Conservation (phyloP, 257 asterid species). For the Schizonepeta tenuifolia region DNA sequence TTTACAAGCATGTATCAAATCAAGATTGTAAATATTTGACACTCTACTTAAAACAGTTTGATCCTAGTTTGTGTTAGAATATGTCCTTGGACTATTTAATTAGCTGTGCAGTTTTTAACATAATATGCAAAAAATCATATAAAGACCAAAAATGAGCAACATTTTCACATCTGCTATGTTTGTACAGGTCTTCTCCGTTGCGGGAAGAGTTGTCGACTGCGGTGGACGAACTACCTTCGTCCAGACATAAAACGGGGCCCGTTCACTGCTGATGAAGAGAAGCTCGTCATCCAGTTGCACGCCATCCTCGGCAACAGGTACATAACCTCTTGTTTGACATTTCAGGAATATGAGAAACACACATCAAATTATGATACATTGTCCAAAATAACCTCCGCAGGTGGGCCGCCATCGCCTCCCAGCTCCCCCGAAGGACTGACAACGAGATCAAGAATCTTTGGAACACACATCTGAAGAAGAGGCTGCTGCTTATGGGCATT, state of each 20-base stretch:
- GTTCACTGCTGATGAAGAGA: slow-evolving; percentile 75
- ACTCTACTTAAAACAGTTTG: not conserved
- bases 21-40: not conserved
- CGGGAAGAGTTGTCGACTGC: slow-evolving; percentile 91
- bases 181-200: slow-evolving; percentile 83
- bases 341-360: not conserved
- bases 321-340: not conserved
- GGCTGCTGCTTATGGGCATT: slow-evolving; percentile 71
- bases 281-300: slow-evolving; percentile 88
- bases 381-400: slow-evolving; percentile 30
- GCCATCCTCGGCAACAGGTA: slow-evolving; percentile 98
- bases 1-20: not conserved
- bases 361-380: no score
- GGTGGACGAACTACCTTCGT: slow-evolving; percentile 95
- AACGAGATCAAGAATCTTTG: slow-evolving; percentile 94
- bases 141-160: no score
- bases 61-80: not conserved
- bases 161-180: not conserved
- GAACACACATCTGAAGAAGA: slow-evolving; percentile 94
- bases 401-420: slow-evolving; percentile 97
- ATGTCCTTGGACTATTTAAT: not conserved
- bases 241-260: slow-evolving; percentile 96
- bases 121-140: no score
- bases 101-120: not conserved
- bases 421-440: slow-evolving; percentile 90